These are phyloP conservation scores for Chlorella sorokiniana DNA, from an alignment of 139 green algal species.

Conservation along the genomic window DNA sequence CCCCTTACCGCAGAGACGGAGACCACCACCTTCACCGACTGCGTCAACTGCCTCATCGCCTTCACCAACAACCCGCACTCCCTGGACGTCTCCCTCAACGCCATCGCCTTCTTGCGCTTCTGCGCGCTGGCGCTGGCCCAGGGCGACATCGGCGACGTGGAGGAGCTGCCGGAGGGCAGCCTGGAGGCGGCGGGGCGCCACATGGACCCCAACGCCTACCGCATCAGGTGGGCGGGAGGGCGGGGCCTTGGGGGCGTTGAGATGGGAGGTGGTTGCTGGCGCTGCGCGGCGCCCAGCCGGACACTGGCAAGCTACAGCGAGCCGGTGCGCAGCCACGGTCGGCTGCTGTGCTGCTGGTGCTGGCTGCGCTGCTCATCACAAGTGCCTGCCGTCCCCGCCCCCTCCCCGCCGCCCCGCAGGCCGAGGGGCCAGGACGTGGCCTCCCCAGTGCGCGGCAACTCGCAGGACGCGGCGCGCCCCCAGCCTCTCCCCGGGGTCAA, in stretches of 20 bases:
- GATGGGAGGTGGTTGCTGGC: too few species aligned
- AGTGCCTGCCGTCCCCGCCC: too few species aligned
- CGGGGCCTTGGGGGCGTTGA: not conserved
- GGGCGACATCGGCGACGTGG: constrained; percentile 82
- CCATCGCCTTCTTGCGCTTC: constrained; percentile 97
- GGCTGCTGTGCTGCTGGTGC: not conserved
- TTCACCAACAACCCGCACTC: constrained; percentile 98
- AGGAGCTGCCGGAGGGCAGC: constrained; percentile 56
- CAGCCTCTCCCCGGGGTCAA: not conserved
- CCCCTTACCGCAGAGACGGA: constrained; percentile 80
- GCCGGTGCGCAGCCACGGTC: too few species aligned
- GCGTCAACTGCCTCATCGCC: constrained; percentile 99
- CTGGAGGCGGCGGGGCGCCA: constrained; percentile 14
- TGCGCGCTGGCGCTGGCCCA: constrained; percentile 96
- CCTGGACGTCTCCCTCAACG: constrained; percentile 93
- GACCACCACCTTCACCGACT: constrained; percentile 97
- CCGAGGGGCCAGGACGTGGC: constrained; percentile 9
- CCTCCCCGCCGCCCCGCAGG: not conserved
- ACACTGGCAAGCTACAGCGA: too few species aligned
- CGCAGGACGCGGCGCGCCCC: not conserved
- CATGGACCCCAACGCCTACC: constrained; percentile 37
- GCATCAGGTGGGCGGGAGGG: constrained; percentile 41
- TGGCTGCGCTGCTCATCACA: too few species aligned
- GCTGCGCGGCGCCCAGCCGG: too few species aligned
- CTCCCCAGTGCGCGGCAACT: constrained; percentile 5